phyloP scores from a whole-genome alignment of 2,329 filamentous ascomycete species.

The Trichoderma aggressivum region DNA sequence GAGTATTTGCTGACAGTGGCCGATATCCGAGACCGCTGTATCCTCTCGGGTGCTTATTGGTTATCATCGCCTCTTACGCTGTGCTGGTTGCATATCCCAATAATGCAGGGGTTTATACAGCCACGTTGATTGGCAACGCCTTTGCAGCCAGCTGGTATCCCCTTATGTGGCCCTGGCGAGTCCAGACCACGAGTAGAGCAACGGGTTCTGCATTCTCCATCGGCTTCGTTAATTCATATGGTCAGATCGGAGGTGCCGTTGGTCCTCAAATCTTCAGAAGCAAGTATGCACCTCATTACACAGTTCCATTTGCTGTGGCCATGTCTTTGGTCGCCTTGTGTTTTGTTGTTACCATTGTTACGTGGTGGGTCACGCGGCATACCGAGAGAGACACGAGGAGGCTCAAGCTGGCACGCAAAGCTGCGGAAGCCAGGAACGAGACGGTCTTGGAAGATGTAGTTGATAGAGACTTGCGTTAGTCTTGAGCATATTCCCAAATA shows the following conservation, averaged over 20 bases:
- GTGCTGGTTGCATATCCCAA: not conserved
- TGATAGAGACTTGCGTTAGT: not conserved
- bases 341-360: not conserved
- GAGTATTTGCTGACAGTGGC: constrained; percentile 41
- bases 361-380: not conserved
- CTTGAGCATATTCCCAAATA: not conserved
- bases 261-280: not conserved
- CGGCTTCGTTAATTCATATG: not conserved
- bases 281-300: not conserved
- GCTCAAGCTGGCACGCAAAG: not conserved
- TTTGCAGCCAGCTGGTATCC: not conserved
- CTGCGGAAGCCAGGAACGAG: not conserved
- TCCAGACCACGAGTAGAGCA: not conserved
- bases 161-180: not conserved
- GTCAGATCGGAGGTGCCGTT: not conserved
- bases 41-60: constrained; percentile 39
- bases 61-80: not conserved
- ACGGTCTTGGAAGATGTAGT: not conserved
- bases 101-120: not conserved
- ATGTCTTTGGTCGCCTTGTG: not conserved
- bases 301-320: not conserved
- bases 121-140: not conserved
- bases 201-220: not conserved
- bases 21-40: constrained; percentile 42
- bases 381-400: not conserved